Evolutionary conservation across 2,329 filamentous ascomycete species (phyloP), one percentile per base, ranked within the genome.

Genomic region (Hypoxylon sp.): DNA sequence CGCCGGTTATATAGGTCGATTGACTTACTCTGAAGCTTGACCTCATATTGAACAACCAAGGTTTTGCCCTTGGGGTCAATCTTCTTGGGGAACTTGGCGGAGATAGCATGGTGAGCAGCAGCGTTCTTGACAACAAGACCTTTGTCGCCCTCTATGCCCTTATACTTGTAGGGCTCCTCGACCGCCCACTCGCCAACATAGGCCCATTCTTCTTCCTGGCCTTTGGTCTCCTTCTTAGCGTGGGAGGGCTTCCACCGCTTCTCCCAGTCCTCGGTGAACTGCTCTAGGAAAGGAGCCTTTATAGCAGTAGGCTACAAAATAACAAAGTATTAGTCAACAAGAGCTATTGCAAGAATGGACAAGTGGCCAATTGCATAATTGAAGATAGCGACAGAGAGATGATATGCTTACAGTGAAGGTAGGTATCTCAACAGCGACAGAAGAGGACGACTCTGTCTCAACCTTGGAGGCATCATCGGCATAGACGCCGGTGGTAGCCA

Each of bases 51-150:
- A 59, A 99, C 94, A 75, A 99, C 96, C 56, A 99, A 89, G 67
- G 94, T 92, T 87, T 99, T 97, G 84, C 88, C 94, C 90, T 95
- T 98, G 89, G 97, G 96, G 84, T 98, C 92, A 79, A 99, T 92
- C 84, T 93, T 92, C 88, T 97, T 94, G 81, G 92, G 90, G 86
- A 99, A 98, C 84, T 98, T 98, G 85, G 96, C 94, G 54, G 96
- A 99, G 82, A 99, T 99, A 86, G 96, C 96, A 84, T 99, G 96
- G 85, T 99, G 96, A 77, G 96, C 96, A 74, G 96, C 96, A 73
- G 93, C 88, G 86, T 98, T 97, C 91, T 99, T 99, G 83, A 98
- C 90, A 71, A 99, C 95, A 76, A 99, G 90, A 83, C 95, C 96
- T 86, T 97, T 97, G 84, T 98, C 95, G 72, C 93, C 94, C 77